phyloP scores from a whole-genome alignment of 1,139 yeast genomes.

The Ashbya aceris region DNA sequence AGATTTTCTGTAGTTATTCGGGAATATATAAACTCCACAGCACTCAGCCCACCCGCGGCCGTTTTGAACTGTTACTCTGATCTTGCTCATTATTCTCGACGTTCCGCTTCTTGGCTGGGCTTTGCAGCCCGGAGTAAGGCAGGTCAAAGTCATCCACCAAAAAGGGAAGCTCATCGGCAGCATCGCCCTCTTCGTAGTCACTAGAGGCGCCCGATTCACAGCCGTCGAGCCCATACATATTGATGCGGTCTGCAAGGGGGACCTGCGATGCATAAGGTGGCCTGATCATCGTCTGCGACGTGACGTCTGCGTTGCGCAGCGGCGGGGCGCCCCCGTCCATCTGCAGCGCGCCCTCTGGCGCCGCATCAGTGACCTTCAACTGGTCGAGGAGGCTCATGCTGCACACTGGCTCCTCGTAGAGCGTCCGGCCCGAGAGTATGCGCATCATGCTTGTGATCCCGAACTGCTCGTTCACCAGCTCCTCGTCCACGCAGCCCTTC shows the following conservation, averaged over 20 bases:
- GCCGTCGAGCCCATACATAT: conserved; percentile 1
- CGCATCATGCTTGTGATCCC: conserved; percentile 4
- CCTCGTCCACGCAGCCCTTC: conserved; percentile 2
- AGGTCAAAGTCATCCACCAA: conserved; percentile 2
- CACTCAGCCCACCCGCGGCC: neutral
- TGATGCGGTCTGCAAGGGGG: conserved; percentile 2
- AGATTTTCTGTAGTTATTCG: too few species aligned
- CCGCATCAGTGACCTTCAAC: neutral
- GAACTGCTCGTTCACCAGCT: conserved; percentile 1
- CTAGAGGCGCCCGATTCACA: neutral
- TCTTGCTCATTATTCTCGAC: neutral
- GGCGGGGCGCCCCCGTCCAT: too few species aligned
- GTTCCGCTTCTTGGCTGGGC: conserved; percentile 2
- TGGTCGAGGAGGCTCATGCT: conserved; percentile 1
- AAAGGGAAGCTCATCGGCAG: neutral
- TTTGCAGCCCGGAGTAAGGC: conserved; percentile 1
- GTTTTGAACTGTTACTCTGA: neutral
- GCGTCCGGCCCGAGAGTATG: conserved; percentile 1
- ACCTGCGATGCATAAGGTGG: conserved; percentile 1
- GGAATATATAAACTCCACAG: too few species aligned
- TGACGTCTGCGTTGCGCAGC: too few species aligned
- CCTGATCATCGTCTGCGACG: neutral
- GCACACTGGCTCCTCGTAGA: conserved; percentile 2
- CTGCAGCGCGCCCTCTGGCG: neutral
- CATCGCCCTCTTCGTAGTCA: neutral